A percentile compares a stretch with the other conserved stretches of the same genome.
These are phyloP conservation scores for Silene uniflora DNA, from an alignment of 148 eudicot species.

Conservation along the genomic window DNA sequence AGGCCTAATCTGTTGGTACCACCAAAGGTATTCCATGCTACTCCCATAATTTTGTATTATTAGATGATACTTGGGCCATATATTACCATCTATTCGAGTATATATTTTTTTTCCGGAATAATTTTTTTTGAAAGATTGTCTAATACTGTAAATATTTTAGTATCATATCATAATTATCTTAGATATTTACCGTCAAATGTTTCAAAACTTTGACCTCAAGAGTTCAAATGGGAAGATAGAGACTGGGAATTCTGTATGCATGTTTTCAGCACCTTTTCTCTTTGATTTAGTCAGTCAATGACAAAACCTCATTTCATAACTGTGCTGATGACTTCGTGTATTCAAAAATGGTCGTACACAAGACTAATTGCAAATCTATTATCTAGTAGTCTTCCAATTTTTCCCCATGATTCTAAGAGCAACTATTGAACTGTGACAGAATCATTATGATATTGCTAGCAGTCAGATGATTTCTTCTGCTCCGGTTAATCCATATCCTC, in stretches of 20 bases:
- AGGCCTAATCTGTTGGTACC: constrained; percentile 3
- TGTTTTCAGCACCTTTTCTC: too few species aligned
- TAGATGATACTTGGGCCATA: not conserved
- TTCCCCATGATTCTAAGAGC: not conserved
- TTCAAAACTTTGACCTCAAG: too few species aligned
- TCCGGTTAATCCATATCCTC: constrained; percentile 3
- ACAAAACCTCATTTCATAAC: not conserved
- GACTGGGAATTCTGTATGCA: too few species aligned
- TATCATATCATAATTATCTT: too few species aligned
- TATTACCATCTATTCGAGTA: not conserved
- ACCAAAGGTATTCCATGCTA: constrained; percentile 10
- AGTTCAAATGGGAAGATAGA: too few species aligned
- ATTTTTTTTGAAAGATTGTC: not conserved
- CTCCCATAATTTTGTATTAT: not conserved
- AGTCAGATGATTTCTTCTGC: constrained; percentile 3
- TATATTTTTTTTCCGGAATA: too few species aligned
- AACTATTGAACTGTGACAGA: not conserved
- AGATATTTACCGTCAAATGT: too few species aligned
- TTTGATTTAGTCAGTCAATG: too few species aligned
- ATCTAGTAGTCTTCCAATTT: not conserved
- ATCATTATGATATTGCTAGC: not conserved
- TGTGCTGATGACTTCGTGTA: not conserved
- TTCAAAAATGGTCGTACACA: not conserved
- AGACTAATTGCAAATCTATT: too few species aligned
- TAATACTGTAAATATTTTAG: too few species aligned